Conservation (phyloP, 2,329 filamentous ascomycete genomes). For the Geosmithia putterillii region DNA sequence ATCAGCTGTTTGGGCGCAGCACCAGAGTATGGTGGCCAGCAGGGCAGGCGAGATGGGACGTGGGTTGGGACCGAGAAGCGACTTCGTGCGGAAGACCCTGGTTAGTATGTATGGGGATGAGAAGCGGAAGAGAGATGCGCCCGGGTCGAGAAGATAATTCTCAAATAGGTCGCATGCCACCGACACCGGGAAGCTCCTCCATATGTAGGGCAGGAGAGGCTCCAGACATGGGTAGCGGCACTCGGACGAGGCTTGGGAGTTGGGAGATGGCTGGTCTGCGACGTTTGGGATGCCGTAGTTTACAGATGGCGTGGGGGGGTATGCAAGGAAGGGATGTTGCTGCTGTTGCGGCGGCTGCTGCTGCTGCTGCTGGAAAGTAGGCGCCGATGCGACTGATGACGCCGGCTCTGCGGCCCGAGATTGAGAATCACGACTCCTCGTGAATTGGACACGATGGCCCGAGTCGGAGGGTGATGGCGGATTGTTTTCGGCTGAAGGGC, state of each 20-base stretch:
- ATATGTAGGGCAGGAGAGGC: constrained; percentile 23
- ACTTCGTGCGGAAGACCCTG: constrained; percentile 29
- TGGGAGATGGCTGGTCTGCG: constrained; percentile 3
- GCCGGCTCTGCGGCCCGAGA: not conserved
- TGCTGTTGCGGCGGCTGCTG: not conserved
- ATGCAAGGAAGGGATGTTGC: not conserved
- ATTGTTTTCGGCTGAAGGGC: not conserved
- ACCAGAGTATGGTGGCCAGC: constrained; percentile 34
- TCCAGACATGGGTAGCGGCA: constrained; percentile 26
- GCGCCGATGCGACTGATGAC: not conserved
- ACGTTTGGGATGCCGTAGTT: not conserved
- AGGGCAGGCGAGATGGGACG: constrained; percentile 29
- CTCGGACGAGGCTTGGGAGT: constrained; percentile 11
- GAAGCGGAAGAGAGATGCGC: constrained; percentile 26
- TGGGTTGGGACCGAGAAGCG: constrained; percentile 26
- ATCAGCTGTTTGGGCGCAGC: constrained; percentile 32
- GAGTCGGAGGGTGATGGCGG: not conserved
- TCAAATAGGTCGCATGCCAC: constrained; percentile 34
- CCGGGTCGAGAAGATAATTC: constrained; percentile 31
- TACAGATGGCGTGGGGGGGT: not conserved
- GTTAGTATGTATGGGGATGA: constrained; percentile 35
- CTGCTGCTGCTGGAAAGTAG: not conserved
- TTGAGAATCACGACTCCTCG: not conserved
- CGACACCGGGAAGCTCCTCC: constrained; percentile 22
- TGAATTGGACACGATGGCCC: not conserved